Evolutionary conservation across 345 rosid species (phyloP).

Genomic region (Toxicodendron radicans): DNA sequence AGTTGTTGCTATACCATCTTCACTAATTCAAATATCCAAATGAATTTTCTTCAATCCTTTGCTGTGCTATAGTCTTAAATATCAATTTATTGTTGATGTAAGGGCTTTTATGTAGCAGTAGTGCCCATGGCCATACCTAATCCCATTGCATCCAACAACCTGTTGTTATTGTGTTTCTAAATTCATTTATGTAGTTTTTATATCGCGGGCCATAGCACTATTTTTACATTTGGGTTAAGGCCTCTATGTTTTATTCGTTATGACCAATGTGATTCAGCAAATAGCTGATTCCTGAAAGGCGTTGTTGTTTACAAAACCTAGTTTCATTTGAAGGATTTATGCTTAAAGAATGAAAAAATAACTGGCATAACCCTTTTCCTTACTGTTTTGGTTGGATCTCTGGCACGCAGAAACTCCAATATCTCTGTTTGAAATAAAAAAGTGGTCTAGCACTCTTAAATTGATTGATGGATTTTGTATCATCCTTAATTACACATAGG

Average conservation of each 20-base stretch:
- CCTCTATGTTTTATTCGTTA: not conserved
- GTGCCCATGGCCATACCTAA: not conserved
- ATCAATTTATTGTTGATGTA: not conserved
- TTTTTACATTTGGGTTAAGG: not conserved
- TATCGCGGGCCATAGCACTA: not conserved
- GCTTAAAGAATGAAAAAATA: not conserved
- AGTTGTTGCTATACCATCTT: not conserved
- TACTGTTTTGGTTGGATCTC: not conserved
- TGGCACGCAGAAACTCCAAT: not conserved
- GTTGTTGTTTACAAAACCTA: not conserved
- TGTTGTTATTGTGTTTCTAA: not conserved
- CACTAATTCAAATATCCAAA: not conserved
- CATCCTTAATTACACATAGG: not conserved
- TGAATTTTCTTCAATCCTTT: not conserved
- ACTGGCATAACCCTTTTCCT: not conserved
- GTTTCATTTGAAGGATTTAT: not conserved
- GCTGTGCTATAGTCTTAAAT: not conserved
- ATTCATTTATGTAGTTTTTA: not conserved
- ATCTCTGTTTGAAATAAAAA: not conserved
- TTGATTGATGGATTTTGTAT: no score
- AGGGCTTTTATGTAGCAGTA: not conserved
- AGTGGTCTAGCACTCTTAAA: no score
- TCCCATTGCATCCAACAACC: not conserved
- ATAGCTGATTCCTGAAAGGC: not conserved
- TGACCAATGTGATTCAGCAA: not conserved